phyloP scores from a whole-genome alignment of 345 rosid genomes.

The Chamaenerion angustifolium region DNA sequence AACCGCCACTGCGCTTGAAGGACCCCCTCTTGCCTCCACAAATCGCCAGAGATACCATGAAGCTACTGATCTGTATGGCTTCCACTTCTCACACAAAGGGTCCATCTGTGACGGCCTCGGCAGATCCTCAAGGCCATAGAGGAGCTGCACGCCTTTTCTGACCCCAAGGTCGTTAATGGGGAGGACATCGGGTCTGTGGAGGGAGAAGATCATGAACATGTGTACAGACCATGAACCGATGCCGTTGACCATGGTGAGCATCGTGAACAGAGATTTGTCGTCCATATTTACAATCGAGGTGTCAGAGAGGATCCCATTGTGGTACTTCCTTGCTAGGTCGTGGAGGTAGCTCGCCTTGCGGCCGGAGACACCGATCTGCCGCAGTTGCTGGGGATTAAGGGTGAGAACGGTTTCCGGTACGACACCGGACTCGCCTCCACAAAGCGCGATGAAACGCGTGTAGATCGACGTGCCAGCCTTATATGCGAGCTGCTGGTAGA shows the following conservation, averaged over 20 bases:
- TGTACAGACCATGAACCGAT: conserved; percentile 99
- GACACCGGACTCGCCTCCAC: conserved; percentile 69
- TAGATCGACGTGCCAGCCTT: conserved; percentile 88
- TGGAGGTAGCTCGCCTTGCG: conserved; percentile 94
- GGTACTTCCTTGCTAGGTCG: conserved; percentile 86
- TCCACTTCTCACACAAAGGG: conserved; percentile 78
- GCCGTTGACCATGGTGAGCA: conserved; percentile 98
- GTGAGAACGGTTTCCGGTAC: conserved; percentile 60
- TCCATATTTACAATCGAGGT: conserved; percentile 73
- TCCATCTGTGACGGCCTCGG: conserved; percentile 98
- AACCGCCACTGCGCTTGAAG: conserved; percentile 47
- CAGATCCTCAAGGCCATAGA: conserved; percentile 57
- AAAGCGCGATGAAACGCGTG: conserved; percentile 66
- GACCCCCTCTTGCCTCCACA: conserved; percentile 51
- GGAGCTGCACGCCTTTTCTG: conserved; percentile 83
- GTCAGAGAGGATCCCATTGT: conserved; percentile 76
- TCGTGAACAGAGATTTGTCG: conserved; percentile 84
- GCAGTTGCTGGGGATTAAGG: conserved; percentile 55
- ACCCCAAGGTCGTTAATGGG: conserved; percentile 84
- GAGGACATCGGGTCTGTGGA: conserved; percentile 91
- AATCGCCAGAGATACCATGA: conserved; percentile 92
- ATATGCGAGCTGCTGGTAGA: conserved; percentile 78
- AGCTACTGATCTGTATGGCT: conserved; percentile 90
- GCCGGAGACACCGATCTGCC: conserved; percentile 87
- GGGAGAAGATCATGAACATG: conserved; percentile 94